Percentiles rank a stretch among this genome's conserved stretches.
phyloP scores from a whole-genome alignment of 208 protist genomes.

The Trypanosoma theileri region DNA sequence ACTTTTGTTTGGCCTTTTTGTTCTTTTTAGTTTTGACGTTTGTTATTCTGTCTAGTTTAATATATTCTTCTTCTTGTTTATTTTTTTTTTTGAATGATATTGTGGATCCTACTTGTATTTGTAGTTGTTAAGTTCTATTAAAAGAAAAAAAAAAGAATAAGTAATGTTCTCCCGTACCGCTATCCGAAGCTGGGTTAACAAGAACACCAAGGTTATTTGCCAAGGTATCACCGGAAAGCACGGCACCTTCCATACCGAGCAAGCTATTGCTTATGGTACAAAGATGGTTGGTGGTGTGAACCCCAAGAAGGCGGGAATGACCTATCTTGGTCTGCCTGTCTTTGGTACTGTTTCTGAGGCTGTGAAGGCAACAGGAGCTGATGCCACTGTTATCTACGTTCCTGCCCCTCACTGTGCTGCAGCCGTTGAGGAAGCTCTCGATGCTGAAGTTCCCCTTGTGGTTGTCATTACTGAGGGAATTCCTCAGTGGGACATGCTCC shows the following conservation, averaged over 20 bases:
- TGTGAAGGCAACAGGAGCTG: conserved; percentile 89
- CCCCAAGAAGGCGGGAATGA: conserved; percentile 95
- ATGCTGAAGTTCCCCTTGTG: conserved; percentile 96
- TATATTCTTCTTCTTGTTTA: not conserved
- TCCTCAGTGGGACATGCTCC: conserved; percentile 98
- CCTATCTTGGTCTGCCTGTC: conserved; percentile 95
- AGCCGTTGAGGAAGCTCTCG: conserved; percentile 96
- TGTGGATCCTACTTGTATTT: not conserved
- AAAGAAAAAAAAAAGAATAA: conserved; percentile 9
- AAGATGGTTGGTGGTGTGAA: conserved; percentile 98
- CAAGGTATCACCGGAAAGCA: conserved; percentile 99
- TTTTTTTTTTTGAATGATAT: not conserved
- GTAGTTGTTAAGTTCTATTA: not conserved
- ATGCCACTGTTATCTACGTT: conserved; percentile 98
- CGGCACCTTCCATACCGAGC: conserved; percentile 97
- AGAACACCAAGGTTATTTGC: conserved; percentile 98
- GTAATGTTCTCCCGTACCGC: conserved; percentile 66
- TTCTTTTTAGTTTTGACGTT: conserved; percentile 24
- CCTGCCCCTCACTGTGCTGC: conserved; percentile 94
- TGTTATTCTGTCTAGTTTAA: conserved; percentile 2
- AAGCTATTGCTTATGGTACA: conserved; percentile 98
- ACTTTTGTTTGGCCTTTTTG: not conserved
- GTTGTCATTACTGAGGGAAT: conserved; percentile 99
- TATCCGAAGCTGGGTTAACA: conserved; percentile 85
- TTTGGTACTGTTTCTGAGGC: conserved; percentile 93